Evolutionary conservation across 2,329 filamentous ascomycete species (phyloP).

Genomic region (Cladosporium sp.): DNA sequence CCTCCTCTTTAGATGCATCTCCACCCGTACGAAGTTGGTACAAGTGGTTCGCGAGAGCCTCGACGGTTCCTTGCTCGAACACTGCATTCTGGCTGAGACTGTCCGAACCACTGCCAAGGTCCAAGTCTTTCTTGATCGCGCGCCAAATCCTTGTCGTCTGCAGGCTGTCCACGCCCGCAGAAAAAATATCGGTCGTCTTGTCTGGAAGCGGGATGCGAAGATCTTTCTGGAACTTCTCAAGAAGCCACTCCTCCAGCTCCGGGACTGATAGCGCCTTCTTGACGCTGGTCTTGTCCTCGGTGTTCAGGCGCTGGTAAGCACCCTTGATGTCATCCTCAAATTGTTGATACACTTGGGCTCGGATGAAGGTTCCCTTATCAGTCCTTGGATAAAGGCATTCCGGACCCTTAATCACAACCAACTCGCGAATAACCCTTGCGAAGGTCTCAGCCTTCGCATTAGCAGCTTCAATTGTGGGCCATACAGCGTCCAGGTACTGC

Average conservation of each 20-base stretch:
- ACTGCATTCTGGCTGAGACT: constrained; percentile 55
- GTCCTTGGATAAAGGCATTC: constrained; percentile 54
- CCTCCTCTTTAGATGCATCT: constrained; percentile 34
- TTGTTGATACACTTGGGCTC: constrained; percentile 52
- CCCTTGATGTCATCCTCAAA: constrained; percentile 53
- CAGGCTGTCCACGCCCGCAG: constrained; percentile 54
- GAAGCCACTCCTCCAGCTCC: constrained; percentile 39
- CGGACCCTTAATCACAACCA: constrained; percentile 53
- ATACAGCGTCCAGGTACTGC: constrained; percentile 52
- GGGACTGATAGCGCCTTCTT: constrained; percentile 30
- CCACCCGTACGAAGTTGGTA: constrained; percentile 46
- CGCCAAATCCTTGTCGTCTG: constrained; percentile 54
- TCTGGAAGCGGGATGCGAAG: constrained; percentile 30
- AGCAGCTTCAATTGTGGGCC: constrained; percentile 54
- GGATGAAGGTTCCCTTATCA: constrained; percentile 61
- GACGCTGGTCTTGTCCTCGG: constrained; percentile 26
- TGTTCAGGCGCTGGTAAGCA: constrained; percentile 42
- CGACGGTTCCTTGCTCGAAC: constrained; percentile 59
- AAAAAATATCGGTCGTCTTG: constrained; percentile 57
- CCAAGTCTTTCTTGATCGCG: constrained; percentile 47
- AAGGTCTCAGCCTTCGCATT: constrained; percentile 57
- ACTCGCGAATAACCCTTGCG: constrained; percentile 55
- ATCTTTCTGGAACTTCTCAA: constrained; percentile 38
- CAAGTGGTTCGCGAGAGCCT: constrained; percentile 50
- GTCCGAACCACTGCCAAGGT: constrained; percentile 43